Evolutionary conservation across 257 asterid species (phyloP), one percentile per base, ranked within the genome.

Genomic region (Solanum chiquidenum): DNA sequence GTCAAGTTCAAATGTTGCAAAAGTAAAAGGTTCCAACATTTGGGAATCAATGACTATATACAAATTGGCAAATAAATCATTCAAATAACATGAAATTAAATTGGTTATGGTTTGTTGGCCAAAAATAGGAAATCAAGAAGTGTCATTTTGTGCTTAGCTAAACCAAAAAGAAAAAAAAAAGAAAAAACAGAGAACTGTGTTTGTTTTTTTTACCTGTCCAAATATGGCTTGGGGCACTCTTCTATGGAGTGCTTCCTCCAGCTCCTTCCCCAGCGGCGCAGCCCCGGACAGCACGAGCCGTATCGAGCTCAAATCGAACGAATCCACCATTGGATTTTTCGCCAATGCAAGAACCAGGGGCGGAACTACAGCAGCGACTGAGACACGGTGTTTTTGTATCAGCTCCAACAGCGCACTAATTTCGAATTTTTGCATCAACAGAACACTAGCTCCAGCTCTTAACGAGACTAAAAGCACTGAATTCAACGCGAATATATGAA

Each of bases 191-290:
- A 18, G 38, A 13, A 46, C 6, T 9, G 18, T 29, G 14, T 46
- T 46, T 58, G 11, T 58, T 58, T 49, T 60, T 37, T 44, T 29
- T 90, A 95, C 98, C 98, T 95, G 98, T 21, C 98, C 98, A 2
- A 95, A 91, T n/a, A 92, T 87, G 33, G 98, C 98, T 85, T 93
- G 97, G n/a, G 98, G 98, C 88, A 95, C 55, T 5, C 96, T 93
- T 86, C 87, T 83, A 79, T 85, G 95, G 9, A 95, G 90, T 10
- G 98, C 98, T 68, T 84, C 90, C 79, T 94, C 98, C 80, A 95
- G 92, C 86, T 94, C 98, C 93, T 92, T 94, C 79, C 98, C 98
- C 7, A 95, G 94, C 88, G 98, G 98, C 52, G 98, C 98, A 10
- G 98, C 98, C 42, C 98, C 98, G 0, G 97, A 95, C 87, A 94